Evolutionary conservation across 2,329 filamentous ascomycete genomes (phyloP).

Genomic region (Xylaria sp.): DNA sequence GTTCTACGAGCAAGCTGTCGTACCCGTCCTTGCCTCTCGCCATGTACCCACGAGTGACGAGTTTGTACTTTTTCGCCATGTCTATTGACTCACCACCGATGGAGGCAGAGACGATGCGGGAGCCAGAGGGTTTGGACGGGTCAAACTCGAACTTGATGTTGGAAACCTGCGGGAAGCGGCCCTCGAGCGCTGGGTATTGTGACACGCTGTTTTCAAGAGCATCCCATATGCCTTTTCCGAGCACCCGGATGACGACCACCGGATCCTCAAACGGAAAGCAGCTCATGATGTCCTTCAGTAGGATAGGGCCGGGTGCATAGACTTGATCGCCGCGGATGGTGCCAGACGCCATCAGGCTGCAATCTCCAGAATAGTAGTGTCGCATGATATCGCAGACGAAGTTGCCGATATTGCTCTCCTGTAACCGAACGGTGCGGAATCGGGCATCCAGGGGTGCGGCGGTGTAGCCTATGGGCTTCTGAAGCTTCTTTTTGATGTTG

Average conservation of each 20-base stretch:
- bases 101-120: conserved; percentile 66
- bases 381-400: conserved; percentile 93
- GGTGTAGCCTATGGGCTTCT: conserved; percentile 84
- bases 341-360: conserved; percentile 81
- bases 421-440: conserved; percentile 78
- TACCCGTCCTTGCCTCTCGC: conserved; percentile 86
- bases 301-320: conserved; percentile 79
- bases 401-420: conserved; percentile 86
- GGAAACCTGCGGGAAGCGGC: conserved; percentile 83
- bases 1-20: conserved; percentile 73
- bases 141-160: conserved; percentile 81
- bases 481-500: conserved; percentile 75
- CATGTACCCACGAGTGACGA: conserved; percentile 90
- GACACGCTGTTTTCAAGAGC: conserved; percentile 85
- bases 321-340: conserved; percentile 89
- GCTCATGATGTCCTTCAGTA: conserved; percentile 81
- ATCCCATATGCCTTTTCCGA: conserved; percentile 74
- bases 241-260: conserved; percentile 76
- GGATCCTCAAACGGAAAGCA: conserved; percentile 95
- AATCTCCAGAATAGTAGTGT: conserved; percentile 80
- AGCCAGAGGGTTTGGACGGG: conserved; percentile 62
- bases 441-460: conserved; percentile 82
- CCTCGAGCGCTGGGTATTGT: conserved; percentile 82
- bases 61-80: conserved; percentile 66
- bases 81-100: conserved; percentile 69